phyloP scores from a whole-genome alignment of 805 yeast species.

The Candida coleopterorum region DNA sequence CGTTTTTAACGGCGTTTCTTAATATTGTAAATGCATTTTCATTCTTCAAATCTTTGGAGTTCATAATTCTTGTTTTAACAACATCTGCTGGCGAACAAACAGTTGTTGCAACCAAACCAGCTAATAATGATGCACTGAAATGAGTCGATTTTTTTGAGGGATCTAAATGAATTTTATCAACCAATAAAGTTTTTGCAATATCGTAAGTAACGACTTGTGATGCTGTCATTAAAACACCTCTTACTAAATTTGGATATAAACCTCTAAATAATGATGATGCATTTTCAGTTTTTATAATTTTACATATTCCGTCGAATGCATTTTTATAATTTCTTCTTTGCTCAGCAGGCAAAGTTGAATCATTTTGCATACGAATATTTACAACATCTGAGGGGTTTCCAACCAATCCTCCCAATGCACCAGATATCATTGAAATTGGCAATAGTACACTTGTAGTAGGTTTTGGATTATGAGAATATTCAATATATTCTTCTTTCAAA shows the following conservation, averaged over 20 bases:
- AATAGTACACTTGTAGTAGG: constrained; percentile 59
- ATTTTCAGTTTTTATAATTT: constrained; percentile 61
- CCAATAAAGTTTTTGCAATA: constrained; percentile 59
- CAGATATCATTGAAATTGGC: constrained; percentile 81
- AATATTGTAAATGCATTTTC: constrained; percentile 50
- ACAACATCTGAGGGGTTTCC: constrained; percentile 89
- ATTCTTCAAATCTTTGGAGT: constrained; percentile 40
- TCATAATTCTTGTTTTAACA: constrained; percentile 84
- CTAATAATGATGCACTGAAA: constrained; percentile 70
- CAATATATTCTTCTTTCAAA: constrained; percentile 50
- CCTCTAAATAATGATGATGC: constrained; percentile 62
- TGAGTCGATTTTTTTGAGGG: constrained; percentile 65
- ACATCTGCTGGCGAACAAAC: constrained; percentile 93
- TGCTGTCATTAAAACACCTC: constrained; percentile 87
- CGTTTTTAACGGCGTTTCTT: constrained; percentile 51
- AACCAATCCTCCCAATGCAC: constrained; percentile 77
- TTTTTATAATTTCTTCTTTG: constrained; percentile 70
- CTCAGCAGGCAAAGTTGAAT: constrained; percentile 58
- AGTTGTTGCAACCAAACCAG: constrained; percentile 87
- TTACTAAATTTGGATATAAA: constrained; percentile 65
- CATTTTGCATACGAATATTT: constrained; percentile 89
- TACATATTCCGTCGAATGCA: constrained; percentile 69
- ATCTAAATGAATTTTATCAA: constrained; percentile 45
- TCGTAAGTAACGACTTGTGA: constrained; percentile 89
- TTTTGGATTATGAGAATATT: constrained; percentile 34